Evolutionary conservation across 148 eudicot species (phyloP), one percentile per base, ranked within the genome.

Genomic region (Cornus controversa): DNA sequence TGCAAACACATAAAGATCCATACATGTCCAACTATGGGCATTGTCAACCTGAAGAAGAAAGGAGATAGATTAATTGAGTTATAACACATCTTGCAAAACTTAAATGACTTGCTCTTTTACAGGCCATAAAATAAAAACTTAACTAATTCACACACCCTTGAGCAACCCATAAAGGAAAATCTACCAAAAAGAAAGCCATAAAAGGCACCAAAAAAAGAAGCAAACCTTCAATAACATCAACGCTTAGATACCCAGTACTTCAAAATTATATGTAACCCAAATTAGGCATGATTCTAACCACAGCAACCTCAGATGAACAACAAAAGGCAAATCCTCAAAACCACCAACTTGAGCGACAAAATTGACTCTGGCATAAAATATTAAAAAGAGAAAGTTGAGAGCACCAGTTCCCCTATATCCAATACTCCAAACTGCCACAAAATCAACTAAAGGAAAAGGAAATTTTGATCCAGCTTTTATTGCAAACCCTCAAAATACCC

Each of bases 21-120:
- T 93, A 76, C 99, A 96, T 28, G 98, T 92, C 90, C 92, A 96
- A 80, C 97, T 96, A 77, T 93, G 99, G 58, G 99, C 91, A 22
- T 80, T 85, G 82, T 83, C 83, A 70, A 96, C 91, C 99, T 96
- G 86, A 34, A 83, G 16, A 75, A 73, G 8, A 69, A 63, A 50
- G 67, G 54, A 74, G 47, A 75, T 57, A 72, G 71, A 8, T 47
- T 23, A 74, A 18, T 4, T 18, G 64, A 60, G 64, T 60, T 4
- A 60, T 60, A 60, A 22, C 24, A 22, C 64, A 60, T 18, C 20
- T 60, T 3, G 24, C 22, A 60, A 50, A 16, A 50, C 57, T 15
- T 50, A 50, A 50, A 11, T 13, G 14, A 50, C 14, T 50, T 5
- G 14, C 0, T 50, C 57, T 50, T 15, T 50, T 15, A 50, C 18